These are phyloP conservation scores for Pleurotus giganteus DNA, from an alignment of 768 basidiomycete genomes.

Conservation along the genomic window DNA sequence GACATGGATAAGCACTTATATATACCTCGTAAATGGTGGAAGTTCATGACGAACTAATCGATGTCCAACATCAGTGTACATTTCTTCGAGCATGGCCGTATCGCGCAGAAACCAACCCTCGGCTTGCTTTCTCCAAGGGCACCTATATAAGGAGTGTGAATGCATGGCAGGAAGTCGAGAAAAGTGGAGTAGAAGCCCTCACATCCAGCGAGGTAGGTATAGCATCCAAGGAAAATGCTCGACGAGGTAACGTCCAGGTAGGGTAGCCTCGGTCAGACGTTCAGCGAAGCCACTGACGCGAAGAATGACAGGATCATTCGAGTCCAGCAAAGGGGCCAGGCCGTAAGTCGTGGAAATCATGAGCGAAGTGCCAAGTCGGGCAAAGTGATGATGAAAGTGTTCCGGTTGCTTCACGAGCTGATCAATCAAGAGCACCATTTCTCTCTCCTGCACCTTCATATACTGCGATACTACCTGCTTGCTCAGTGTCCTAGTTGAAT, in stretches of 20 bases:
- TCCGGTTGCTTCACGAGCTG: background rate
- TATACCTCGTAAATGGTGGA: background rate
- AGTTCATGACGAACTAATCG: slow-evolving; percentile 1
- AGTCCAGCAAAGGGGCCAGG: background rate
- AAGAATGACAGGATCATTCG: slow-evolving; percentile 17
- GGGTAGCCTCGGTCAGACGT: slow-evolving; percentile 25
- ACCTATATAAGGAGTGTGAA: background rate
- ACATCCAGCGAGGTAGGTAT: slow-evolving; percentile 25
- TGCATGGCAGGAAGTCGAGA: background rate
- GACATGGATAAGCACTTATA: slow-evolving; percentile 5
- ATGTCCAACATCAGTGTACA: slow-evolving; percentile 15
- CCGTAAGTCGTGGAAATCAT: slow-evolving; percentile 13
- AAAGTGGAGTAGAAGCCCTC: background rate
- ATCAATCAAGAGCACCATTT: background rate
- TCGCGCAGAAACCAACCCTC: slow-evolving; percentile 19
- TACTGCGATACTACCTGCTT: background rate
- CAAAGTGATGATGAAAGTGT: slow-evolving; percentile 16
- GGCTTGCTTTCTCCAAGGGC: slow-evolving; percentile 23
- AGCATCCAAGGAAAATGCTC: slow-evolving; percentile 31
- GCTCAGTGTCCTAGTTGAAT: background rate
- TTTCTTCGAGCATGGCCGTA: slow-evolving; percentile 18
- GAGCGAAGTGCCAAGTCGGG: slow-evolving; percentile 12
- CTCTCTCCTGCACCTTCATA: background rate
- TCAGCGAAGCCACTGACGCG: slow-evolving; percentile 20
- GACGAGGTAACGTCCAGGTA: slow-evolving; percentile 30